Evolutionary conservation across 202 grass and related monocot species (phyloP).

Genomic region (Cymbopogon flexuosus): DNA sequence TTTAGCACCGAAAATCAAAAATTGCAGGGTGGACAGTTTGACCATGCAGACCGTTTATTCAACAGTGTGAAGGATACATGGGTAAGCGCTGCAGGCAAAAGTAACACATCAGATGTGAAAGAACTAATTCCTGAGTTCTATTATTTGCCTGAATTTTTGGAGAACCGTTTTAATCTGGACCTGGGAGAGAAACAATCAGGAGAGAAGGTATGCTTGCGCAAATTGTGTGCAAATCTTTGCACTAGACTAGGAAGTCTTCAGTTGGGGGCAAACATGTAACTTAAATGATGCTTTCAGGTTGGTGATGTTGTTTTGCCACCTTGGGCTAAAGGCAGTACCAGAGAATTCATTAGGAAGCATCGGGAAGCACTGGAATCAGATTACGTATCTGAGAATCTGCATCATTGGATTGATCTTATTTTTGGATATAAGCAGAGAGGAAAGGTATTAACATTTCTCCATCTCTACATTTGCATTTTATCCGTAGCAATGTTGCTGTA

Average conservation of each 20-base stretch:
- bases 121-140: constrained; percentile 98
- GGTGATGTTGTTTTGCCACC: constrained; percentile 88
- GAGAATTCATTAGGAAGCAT: constrained; percentile 93
- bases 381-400: constrained; percentile 96
- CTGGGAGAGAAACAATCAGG: constrained; percentile 98
- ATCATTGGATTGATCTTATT: constrained; percentile 98
- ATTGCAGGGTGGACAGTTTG: constrained; percentile 94
- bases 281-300: constrained; percentile 57
- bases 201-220: constrained; percentile 64
- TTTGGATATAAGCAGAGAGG: constrained; percentile 97
- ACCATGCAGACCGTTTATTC: constrained; percentile 93
- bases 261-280: constrained; percentile 21
- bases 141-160: constrained; percentile 99
- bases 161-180: constrained; percentile 82
- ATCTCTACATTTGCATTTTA: constrained; percentile 36
- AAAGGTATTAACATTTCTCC: constrained; percentile 61
- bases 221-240: background rate
- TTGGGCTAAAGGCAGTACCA: constrained; percentile 86
- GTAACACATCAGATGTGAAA: constrained; percentile 99
- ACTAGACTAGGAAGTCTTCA: constrained; percentile 18
- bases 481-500: background rate
- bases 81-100: constrained; percentile 88
- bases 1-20: constrained; percentile 94
- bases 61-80: constrained; percentile 93
- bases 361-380: constrained; percentile 97